These are phyloP conservation scores for Oryza punctata DNA, from an alignment of 176 grass and related monocot species.

Conservation along the genomic window DNA sequence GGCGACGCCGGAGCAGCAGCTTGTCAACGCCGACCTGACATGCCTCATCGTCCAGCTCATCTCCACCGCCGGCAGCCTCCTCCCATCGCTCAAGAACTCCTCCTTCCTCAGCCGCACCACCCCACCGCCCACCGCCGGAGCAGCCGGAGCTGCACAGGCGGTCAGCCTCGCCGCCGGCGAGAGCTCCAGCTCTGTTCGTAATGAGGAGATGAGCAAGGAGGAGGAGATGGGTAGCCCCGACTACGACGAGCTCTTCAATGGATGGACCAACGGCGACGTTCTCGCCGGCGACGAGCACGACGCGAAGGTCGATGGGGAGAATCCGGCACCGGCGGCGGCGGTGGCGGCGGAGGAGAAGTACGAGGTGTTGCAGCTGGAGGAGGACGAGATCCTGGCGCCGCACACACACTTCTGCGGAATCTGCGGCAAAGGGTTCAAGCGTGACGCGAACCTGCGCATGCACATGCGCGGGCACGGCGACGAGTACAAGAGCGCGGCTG, in stretches of 20 bases:
- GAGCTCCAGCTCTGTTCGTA: slow-evolving; percentile 36
- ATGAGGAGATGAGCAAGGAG: slow-evolving; percentile 24
- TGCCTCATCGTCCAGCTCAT: slow-evolving; percentile 72
- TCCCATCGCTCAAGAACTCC: slow-evolving; percentile 53
- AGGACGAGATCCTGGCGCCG: slow-evolving; percentile 82
- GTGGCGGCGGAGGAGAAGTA: slow-evolving; percentile 35
- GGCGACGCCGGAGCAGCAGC: slow-evolving; percentile 39
- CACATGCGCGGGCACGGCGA: slow-evolving; percentile 86
- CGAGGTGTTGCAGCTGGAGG: slow-evolving; percentile 70
- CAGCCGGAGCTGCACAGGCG: slow-evolving; percentile 19
- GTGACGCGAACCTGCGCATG: slow-evolving; percentile 82
- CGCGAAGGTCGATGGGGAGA: slow-evolving; percentile 48
- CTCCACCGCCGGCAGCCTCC: slow-evolving; percentile 66
- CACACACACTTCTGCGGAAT: slow-evolving; percentile 79
- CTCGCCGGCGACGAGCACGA: slow-evolving; percentile 53
- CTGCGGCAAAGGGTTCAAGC: slow-evolving; percentile 83
- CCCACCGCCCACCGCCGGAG: neutral
- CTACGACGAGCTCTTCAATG: slow-evolving; percentile 59
- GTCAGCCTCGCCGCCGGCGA: slow-evolving; percentile 36
- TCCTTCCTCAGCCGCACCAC: slow-evolving; percentile 30
- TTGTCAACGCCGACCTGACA: slow-evolving; percentile 61
- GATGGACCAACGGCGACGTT: slow-evolving; percentile 32
- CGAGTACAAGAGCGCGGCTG: slow-evolving; percentile 72
- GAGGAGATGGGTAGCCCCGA: slow-evolving; percentile 39
- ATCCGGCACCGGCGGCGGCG: slow-evolving; percentile 15